Percentiles rank a stretch among this genome's conserved stretches.
phyloP scores from a whole-genome alignment of 1,139 yeast species.

The Pichia sp. region DNA sequence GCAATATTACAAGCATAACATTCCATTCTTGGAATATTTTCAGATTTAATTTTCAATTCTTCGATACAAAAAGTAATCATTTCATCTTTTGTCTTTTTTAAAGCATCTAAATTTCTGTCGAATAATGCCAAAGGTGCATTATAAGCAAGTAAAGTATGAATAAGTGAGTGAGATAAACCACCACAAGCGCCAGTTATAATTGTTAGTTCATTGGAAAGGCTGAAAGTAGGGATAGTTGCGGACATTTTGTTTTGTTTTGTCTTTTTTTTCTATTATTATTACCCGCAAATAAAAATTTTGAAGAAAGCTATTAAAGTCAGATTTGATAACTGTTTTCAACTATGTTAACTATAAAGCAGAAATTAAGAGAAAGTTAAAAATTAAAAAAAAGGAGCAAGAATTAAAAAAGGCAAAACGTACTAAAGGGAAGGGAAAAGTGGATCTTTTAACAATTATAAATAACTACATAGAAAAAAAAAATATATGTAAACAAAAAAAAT shows the following conservation, averaged over 20 bases:
- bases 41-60: conserved; percentile 31
- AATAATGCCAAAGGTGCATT: conserved; percentile 73
- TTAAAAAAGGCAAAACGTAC: too few relatives aligned
- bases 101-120: conserved; percentile 57
- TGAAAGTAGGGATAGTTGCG: conserved; percentile 34
- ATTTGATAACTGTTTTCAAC: too few relatives aligned
- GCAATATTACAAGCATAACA: conserved; percentile 79
- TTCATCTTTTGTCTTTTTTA: conserved; percentile 55
- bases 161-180: conserved; percentile 61
- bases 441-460: too few relatives aligned
- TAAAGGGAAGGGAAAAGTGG: too few relatives aligned
- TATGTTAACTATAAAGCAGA: too few relatives aligned
- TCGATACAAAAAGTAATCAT: conserved; percentile 31
- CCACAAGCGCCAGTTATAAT: conserved; percentile 82
- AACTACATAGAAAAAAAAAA: too few relatives aligned
- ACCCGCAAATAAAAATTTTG: too few relatives aligned
- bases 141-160: conserved; percentile 60
- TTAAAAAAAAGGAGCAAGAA: too few relatives aligned
- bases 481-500: too few relatives aligned
- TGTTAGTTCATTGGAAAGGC: conserved; percentile 67
- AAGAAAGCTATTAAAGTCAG: neutral
- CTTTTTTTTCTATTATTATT: too few relatives aligned
- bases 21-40: conserved; percentile 37
- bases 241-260: neutral
- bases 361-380: too few relatives aligned